Evolutionary conservation across 805 yeast genomes (phyloP), one percentile per base, ranked within the genome.

Genomic region (Lachancea sp.): DNA sequence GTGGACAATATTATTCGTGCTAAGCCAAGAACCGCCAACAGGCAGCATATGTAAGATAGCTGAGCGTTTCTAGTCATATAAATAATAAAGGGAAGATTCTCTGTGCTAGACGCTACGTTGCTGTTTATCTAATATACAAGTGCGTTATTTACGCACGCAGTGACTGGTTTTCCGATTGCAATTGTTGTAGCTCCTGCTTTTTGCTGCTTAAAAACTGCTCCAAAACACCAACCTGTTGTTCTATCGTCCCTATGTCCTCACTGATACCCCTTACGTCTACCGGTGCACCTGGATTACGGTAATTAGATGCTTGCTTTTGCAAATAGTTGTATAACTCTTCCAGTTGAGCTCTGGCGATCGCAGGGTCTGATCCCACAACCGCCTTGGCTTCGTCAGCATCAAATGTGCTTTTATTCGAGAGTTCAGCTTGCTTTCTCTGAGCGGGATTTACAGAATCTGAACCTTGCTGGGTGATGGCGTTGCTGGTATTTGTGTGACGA

Each of bases 1-100:
- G 99, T 93, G 36, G 99, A 93, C 65, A 91, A 93, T 67, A 93
- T 93, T 54, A 87, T 93, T 52, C 81, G 96, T 55, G 98, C 99
- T 29, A 90, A 86, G 66, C 99, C 99, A 52, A 78, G 99, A 69
- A 90, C 99, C 36, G 96, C 97, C 34, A 91, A 85, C 70, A 78
- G 96, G 73, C 82, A 78, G 54, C 59, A 51, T 38, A 56, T 57
- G 63, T 60, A 55, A 55, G 46, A 36, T 37, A 47, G 41, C 36
- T 44, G 29, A 35, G 30, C 27, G 8, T 42, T 16, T 35, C 3
- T n/a, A 22, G 47, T 31, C 46, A 22, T 44, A 42, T 44, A 44
- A 20, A 34, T 44, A 37, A 44, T 3, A 31, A 11, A 32, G 9
- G 9, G n/a, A 15, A 15, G 25, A 20, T 19, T 16, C 5, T 32